Evolutionary conservation across 768 basidiomycete species (phyloP).

Genomic region (Phlebiopsis gigantea): DNA sequence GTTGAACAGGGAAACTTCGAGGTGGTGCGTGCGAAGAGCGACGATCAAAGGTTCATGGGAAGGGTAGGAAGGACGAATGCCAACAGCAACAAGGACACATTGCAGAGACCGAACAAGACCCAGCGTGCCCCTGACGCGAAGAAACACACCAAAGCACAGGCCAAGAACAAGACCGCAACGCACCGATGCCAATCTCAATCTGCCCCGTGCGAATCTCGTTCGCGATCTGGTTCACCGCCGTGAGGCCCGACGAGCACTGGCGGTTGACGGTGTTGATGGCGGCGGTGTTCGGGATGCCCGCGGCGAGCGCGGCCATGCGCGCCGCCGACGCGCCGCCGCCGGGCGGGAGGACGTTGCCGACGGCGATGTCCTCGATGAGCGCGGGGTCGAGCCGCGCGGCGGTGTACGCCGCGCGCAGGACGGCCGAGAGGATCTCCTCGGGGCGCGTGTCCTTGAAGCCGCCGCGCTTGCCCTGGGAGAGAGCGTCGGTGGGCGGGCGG

Average conservation of each 20-base stretch:
- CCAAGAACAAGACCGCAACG: constrained; percentile 17
- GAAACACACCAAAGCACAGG: background rate
- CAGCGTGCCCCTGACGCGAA: background rate
- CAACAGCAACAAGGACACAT: no score
- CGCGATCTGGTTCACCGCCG: constrained; percentile 78
- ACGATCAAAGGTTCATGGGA: no score
- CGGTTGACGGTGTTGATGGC: constrained; percentile 82
- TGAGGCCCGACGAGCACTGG: constrained; percentile 86
- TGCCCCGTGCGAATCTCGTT: constrained; percentile 73
- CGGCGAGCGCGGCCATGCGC: constrained; percentile 81
- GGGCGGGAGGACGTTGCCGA: constrained; percentile 86
- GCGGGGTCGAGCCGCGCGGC: constrained; percentile 68
- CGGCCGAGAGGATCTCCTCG: constrained; percentile 73
- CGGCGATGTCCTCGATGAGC: constrained; percentile 78
- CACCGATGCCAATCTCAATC: constrained; percentile 88
- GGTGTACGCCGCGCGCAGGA: constrained; percentile 69
- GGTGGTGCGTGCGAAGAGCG: no score
- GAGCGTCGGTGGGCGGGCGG: background rate
- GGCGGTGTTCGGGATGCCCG: constrained; percentile 76
- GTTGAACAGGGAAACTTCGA: no score
- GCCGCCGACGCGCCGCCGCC: constrained; percentile 78
- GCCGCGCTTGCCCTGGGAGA: constrained; percentile 66
- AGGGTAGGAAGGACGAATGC: no score
- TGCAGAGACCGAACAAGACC: background rate
- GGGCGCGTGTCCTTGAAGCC: constrained; percentile 89